These are phyloP conservation scores for Coccomyxa sp. DNA, from an alignment of 139 green algal genomes.

Conservation along the genomic window DNA sequence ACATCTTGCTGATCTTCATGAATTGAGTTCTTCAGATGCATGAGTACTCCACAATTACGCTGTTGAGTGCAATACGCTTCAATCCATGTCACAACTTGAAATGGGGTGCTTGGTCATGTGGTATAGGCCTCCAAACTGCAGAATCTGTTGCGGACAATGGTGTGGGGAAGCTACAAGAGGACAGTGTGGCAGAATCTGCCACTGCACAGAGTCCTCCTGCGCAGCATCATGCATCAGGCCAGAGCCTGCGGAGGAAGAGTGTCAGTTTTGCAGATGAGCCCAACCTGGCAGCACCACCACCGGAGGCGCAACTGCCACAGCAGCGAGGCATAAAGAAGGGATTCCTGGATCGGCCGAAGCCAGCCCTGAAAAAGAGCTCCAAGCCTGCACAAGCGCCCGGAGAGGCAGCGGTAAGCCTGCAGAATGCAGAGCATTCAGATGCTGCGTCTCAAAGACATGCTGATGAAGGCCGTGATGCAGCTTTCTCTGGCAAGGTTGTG, in stretches of 20 bases:
- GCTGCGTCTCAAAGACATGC: background rate
- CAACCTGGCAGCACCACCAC: background rate
- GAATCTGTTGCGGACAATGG: background rate
- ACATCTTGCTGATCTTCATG: too few relatives aligned
- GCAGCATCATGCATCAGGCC: too few relatives aligned
- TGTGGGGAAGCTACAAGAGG: background rate
- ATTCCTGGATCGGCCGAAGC: background rate
- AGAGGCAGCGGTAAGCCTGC: background rate
- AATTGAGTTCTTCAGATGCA: too few relatives aligned
- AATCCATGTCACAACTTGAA: background rate
- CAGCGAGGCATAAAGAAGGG: background rate
- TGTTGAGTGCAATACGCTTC: background rate
- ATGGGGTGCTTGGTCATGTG: background rate
- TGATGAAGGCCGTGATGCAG: background rate
- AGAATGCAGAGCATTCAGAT: background rate
- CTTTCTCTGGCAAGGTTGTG: background rate
- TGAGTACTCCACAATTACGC: background rate
- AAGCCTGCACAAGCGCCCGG: background rate
- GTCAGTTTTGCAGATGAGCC: background rate
- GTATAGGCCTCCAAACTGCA: background rate
- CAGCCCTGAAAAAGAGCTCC: background rate
- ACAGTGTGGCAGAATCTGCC: background rate
- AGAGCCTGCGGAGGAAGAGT: background rate
- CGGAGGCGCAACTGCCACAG: background rate
- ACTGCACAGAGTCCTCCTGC: too few relatives aligned